Base-by-base conservation (phyloP, 306 rosid species). In the Vigna angularis region DNA sequence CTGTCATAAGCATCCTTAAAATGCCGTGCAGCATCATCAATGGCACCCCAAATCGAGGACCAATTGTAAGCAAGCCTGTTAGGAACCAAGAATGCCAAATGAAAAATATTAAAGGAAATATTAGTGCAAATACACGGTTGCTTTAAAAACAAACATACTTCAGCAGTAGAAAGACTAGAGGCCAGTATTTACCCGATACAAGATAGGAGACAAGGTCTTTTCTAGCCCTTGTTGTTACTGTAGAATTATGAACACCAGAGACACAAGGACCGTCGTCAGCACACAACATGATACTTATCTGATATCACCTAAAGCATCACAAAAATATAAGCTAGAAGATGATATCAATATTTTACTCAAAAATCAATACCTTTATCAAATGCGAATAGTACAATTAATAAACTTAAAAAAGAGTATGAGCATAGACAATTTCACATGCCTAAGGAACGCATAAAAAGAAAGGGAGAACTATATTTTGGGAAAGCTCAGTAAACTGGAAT, bases 21-120 rank as follows among this genome's bases (percentile, higher is more conserved):
- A 81, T 93, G 93, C 53, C 99, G 96, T 82, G 98, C 99, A 82
- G 98, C 99, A 73, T 96, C 99, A 76, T 96, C 98, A 78, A 93
- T 84, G 81, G 99, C 98, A 85, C 99, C 99, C 99, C 99, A 80
- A 93, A 96, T 76, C 97, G 99, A 36, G 99, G 99, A 83, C 99
- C 99, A 73, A 93, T 96, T 63, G 99, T 96, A 76, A 96, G 98
- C 88, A 96, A 90, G 86, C 98, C 99, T 96, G 86, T 58, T 71
- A 45, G 49, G 49, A 45, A 11, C 1, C 49, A 45, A 2, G 15
- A 45, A 44, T 40, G 14, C 14, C 1, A 45, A 45, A 45, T 45
- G 49, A 45, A 45, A 45, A 45, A 10, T 45, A 56, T 87, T 51
- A 24, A 20, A 38, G 47, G 69, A 49, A 63, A 73, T 47, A 63